Evolutionary conservation across 805 yeast species (phyloP), one percentile per base, ranked within the genome.

Genomic region (Danielia reshetovae): DNA sequence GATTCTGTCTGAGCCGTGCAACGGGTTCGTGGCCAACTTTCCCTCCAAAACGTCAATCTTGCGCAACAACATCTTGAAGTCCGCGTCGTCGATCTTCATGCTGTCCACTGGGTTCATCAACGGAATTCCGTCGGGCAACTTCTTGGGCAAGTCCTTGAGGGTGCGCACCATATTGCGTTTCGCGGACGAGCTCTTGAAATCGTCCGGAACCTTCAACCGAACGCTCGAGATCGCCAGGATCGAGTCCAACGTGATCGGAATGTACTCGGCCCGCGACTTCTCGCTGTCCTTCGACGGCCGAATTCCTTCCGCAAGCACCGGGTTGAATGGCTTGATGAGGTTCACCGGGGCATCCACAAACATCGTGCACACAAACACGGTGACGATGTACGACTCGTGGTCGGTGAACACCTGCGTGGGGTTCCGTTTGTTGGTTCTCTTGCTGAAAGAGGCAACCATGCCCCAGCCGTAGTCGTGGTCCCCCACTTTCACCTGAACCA

Each of bases 381-480:
- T 85, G 8, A 89, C 89, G 42, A 93, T 69, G 56, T 87, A 90
- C 0, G 95, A 77, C 55, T 93, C 95, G 57, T 90, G 96, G 48
- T 89, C 96, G 12, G 81, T 70, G 56, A 65, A 86, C 2, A 64
- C 66, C 36, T 75, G 78, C 8, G 72, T 50, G 15, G 76, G 74
- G 45, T 74, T 71, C 54, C 83, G 72, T 51, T 78, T 82, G 51
- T 68, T 75, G 30, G 63, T 60, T 55, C 97, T 74, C 59, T 87
- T 89, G 27, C 75, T 69, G 48, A 81, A 85, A 30, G 79, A 77
- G 8, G 85, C 78, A 9, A 89, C 93, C 54, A 85, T 83, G 38
- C 90, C 96, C 98, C 98, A 93, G n/a, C 96, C 97, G 56, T 88
- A 94, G 41, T 87, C 84, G 30, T 73, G 60, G 5, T 64, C 66